Base-by-base conservation (phyloP, 257 asterid genomes). In the Craterostigma plantagineum region DNA sequence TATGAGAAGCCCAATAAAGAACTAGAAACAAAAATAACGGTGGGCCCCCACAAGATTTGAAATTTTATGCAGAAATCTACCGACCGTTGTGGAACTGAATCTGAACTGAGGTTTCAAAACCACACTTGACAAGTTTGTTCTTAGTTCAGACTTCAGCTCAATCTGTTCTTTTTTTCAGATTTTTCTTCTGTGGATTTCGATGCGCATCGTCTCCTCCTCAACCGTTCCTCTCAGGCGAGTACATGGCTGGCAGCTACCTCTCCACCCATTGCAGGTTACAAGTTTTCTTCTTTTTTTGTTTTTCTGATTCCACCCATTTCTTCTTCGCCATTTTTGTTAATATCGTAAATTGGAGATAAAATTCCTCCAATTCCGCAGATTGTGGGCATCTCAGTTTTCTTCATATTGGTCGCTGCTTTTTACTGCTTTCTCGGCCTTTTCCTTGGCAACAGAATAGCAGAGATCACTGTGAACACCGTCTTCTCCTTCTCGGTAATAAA, bases 241-340 rank as follows among this genome's bases (percentile, higher is more conserved):
- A 23, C 93, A 87, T 69, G 97, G 97, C n/a, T 87, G 97, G 97
- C 92, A 87, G 54, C 92, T 80, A 48, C 97, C 97, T 58, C 78
- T 87, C 54, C 92, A 87, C 58, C 81, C 81, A 44, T 52, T 87
- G 33, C 97, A 81, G 97, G 97, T 81, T 12, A 15, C n/a, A 7
- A 34, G 13, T 15, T 18, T 17, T 6, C 10, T 1, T 8, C 13
- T 4, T 16, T 46, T 23, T 41, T 12, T 15, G 39, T 0, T 23
- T 10, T n/a, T 11, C n/a, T n/a, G n/a, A n/a, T n/a, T n/a, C n/a
- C 33, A 8, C 27, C 13, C 4, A 37, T 2, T 40, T 16, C 14
- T 37, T 35, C 1, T 2, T 7, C 17, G 14, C 37, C 4, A 3
- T 7, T 6, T 6, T 11, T 12, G 8, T 7, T 11, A n/a, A 14